phyloP scores from a whole-genome alignment of 1,139 yeast species.

The Suhomyces terraborum region DNA sequence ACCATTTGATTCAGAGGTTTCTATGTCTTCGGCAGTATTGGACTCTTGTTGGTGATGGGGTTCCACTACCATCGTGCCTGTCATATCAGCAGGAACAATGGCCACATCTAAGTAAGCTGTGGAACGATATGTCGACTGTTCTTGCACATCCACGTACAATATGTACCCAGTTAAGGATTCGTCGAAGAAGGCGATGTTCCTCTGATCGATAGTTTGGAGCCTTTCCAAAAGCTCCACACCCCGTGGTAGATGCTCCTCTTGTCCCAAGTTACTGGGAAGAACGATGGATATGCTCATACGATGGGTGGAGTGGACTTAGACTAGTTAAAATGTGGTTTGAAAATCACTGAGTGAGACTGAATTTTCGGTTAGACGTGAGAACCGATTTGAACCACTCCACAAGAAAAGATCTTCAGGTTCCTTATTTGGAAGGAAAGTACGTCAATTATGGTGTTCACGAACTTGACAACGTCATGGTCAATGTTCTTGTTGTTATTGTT shows the following conservation, averaged over 20 bases:
- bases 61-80: conserved; percentile 15
- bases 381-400: not conserved
- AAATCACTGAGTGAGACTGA: not conserved
- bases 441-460: not conserved
- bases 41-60: conserved; percentile 8
- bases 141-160: conserved; percentile 21
- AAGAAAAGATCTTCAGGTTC: too few species aligned
- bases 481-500: too few species aligned
- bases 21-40: conserved; percentile 1
- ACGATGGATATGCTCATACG: conserved; percentile 18
- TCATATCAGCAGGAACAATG: conserved; percentile 31
- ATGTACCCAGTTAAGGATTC: conserved; percentile 41
- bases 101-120: conserved; percentile 30
- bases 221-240: conserved; percentile 8
- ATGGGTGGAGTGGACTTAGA: too few species aligned
- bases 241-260: not conserved
- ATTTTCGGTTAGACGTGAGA: not conserved
- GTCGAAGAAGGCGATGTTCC: conserved; percentile 38
- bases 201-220: conserved; percentile 4
- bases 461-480: too few species aligned
- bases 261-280: conserved; percentile 13
- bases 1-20: conserved; percentile 3
- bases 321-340: too few species aligned
- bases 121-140: conserved; percentile 11
- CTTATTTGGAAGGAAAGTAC: too few species aligned